These are phyloP conservation scores for Plenodomus lindquistii DNA, from an alignment of 2,329 filamentous ascomycete species.

Conservation along the genomic window DNA sequence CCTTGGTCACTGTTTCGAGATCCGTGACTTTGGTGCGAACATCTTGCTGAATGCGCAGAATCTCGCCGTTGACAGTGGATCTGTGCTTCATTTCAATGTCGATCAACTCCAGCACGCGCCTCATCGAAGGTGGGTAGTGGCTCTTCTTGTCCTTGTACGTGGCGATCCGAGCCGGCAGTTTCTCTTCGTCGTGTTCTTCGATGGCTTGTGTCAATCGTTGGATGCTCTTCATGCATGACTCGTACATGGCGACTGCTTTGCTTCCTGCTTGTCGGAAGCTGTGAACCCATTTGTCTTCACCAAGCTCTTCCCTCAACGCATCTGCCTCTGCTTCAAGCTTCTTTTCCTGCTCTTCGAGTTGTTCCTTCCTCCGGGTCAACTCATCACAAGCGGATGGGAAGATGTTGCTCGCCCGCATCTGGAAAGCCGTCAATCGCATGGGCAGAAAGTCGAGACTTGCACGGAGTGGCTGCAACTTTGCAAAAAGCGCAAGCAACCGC, in stretches of 20 bases:
- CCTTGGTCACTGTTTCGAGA: constrained; percentile 74
- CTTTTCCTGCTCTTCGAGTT: constrained; percentile 82
- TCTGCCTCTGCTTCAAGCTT: constrained; percentile 90
- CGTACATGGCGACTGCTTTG: constrained; percentile 95
- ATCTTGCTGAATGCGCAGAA: constrained; percentile 81
- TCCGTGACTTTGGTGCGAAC: constrained; percentile 81
- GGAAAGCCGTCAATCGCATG: constrained; percentile 89
- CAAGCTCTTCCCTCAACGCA: constrained; percentile 82
- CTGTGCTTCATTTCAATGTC: constrained; percentile 94
- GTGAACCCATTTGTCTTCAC: constrained; percentile 93
- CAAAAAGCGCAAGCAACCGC: constrained; percentile 85
- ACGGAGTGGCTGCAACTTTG: constrained; percentile 89
- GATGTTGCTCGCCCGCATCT: constrained; percentile 71
- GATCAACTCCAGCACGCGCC: constrained; percentile 87
- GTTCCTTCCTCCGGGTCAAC: constrained; percentile 72
- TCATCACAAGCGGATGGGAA: constrained; percentile 94
- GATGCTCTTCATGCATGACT: constrained; percentile 88
- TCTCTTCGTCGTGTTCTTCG: constrained; percentile 73
- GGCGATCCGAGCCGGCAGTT: constrained; percentile 68
- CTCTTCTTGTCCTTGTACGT: constrained; percentile 93
- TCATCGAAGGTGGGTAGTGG: constrained; percentile 92
- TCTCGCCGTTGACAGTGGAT: constrained; percentile 95
- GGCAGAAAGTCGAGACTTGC: constrained; percentile 94
- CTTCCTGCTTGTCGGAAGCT: constrained; percentile 92
- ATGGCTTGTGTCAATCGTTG: constrained; percentile 79